phyloP scores from a whole-genome alignment of 2,329 filamentous ascomycete species.

The Trichoderma cornu-damae region DNA sequence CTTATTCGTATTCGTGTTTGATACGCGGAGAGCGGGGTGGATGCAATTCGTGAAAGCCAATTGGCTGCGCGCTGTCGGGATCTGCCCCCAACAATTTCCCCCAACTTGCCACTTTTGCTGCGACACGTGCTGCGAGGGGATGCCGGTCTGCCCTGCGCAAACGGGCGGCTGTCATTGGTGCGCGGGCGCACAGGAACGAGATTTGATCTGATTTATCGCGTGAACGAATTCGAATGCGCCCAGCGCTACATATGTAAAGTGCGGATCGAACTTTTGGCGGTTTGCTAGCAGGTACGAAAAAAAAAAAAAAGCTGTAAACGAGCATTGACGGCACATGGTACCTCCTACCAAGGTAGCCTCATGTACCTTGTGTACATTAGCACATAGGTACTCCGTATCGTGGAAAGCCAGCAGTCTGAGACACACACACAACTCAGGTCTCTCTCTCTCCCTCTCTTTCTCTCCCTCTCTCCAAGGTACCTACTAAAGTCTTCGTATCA shows the following conservation, averaged over 20 bases:
- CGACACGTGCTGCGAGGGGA: slow-evolving; percentile 17
- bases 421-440: no score
- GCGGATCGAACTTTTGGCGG: not conserved
- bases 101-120: not conserved
- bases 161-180: slow-evolving; percentile 3
- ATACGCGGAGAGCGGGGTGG: not conserved
- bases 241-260: not conserved
- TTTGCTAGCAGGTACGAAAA: no score
- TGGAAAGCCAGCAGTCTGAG: no score
- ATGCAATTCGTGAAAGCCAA: slow-evolving; percentile 3
- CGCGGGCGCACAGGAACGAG: slow-evolving; percentile 5
- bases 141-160: not conserved
- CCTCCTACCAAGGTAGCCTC: no score
- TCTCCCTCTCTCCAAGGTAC: no score
- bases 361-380: no score
- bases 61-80: not conserved
- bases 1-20: slow-evolving; percentile 27
- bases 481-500: no score
- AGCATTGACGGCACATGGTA: no score
- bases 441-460: no score
- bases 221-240: slow-evolving; percentile 14
- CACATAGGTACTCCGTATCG: no score
- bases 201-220: slow-evolving; percentile 7
- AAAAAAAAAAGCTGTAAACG: no score
- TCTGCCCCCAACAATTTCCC: slow-evolving; percentile 2